A percentile compares a stretch with the other conserved stretches of the same genome.
phyloP scores from a whole-genome alignment of 257 asterid genomes.

The Anisodus tanguticus region DNA sequence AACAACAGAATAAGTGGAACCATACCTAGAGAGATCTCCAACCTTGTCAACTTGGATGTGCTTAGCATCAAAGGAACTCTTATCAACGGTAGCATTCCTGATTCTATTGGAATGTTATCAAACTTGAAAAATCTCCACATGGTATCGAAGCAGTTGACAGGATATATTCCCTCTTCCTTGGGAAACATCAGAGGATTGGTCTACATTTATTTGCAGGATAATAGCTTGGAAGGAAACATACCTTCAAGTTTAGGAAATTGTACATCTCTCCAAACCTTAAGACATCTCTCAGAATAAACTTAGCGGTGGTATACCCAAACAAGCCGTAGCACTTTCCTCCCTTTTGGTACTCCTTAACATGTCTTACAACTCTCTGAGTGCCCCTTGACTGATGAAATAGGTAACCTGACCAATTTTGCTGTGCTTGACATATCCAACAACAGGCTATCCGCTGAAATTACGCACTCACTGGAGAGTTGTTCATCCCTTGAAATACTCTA shows the following conservation, averaged over 20 bases:
- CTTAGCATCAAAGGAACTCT: conserved; percentile 39
- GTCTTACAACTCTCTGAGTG: conserved; percentile 48
- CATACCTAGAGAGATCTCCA: conserved; percentile 49
- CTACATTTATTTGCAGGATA: conserved; percentile 41
- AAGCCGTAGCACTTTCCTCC: conserved; percentile 42
- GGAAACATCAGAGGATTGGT: conserved; percentile 47
- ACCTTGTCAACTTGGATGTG: conserved; percentile 40
- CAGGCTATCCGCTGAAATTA: conserved; percentile 49
- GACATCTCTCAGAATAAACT: conserved; percentile 47
- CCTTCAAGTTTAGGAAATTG: conserved; percentile 50
- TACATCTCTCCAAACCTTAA: conserved; percentile 39
- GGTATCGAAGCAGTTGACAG: conserved; percentile 47
- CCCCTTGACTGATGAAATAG: conserved; percentile 47
- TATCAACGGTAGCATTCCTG: conserved; percentile 52
- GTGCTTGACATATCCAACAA: conserved; percentile 49
- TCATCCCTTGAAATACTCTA: conserved; percentile 41
- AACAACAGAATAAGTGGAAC: conserved; percentile 47
- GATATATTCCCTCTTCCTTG: conserved; percentile 45
- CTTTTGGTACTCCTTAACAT: conserved; percentile 38
- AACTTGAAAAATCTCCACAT: conserved; percentile 40
- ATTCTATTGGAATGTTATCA: conserved; percentile 49
- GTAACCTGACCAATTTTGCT: conserved; percentile 48
- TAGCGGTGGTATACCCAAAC: conserved; percentile 46
- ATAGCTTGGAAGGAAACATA: conserved; percentile 51
- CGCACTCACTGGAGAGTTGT: conserved; percentile 45